Conservation (phyloP, 106 monocot species). For the Dendrobium huoshanense region DNA sequence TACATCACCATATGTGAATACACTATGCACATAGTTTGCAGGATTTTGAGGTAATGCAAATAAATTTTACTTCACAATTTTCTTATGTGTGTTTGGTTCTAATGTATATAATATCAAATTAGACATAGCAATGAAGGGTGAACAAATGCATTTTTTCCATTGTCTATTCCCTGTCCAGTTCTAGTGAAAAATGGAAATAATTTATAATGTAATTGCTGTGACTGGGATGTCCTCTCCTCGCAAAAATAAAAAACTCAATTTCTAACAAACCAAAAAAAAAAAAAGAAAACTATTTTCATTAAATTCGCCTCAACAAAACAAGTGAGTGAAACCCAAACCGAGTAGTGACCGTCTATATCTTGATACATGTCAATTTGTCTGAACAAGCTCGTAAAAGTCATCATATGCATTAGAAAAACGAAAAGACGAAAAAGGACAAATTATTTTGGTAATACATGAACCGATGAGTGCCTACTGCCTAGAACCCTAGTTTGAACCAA, state of each 20-base stretch:
- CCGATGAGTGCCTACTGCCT: neutral
- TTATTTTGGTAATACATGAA: neutral
- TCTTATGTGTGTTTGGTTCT: no score
- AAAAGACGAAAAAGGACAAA: neutral
- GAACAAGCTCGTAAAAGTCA: neutral
- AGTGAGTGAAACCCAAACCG: neutral
- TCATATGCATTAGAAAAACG: neutral
- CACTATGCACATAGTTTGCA: no score
- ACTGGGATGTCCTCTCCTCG: no score
- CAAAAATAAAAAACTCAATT: neutral
- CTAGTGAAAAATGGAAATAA: no score
- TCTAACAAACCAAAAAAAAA: neutral
- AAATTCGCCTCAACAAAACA: neutral
- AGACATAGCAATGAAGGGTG: no score
- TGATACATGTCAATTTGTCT: neutral
- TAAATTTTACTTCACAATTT: no score
- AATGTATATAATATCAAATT: no score
- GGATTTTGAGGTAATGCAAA: no score
- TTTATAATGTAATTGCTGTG: no score
- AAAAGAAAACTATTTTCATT: neutral
- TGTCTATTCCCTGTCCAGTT: no score
- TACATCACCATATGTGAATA: no score
- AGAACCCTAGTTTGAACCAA: neutral
- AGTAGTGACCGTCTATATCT: neutral
- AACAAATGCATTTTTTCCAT: no score